Evolutionary conservation across 2,329 filamentous ascomycete genomes (phyloP), one percentile per base, ranked within the genome.

Genomic region (Aspergillus transmontanensis): DNA sequence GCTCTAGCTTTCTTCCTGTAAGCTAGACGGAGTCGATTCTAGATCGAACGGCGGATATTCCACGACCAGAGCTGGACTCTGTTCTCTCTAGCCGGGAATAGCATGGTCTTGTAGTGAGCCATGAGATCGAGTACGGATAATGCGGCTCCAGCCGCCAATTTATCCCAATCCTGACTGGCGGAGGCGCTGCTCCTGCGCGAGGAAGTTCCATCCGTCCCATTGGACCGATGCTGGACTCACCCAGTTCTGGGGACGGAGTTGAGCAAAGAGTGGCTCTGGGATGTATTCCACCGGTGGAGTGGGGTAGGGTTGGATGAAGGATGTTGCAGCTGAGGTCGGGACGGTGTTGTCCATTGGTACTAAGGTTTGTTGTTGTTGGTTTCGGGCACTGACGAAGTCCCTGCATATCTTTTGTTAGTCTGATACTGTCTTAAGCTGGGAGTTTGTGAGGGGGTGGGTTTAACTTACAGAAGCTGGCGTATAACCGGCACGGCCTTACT

Each of bases 401-500:
- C 72, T 75, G 12, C 9, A 43, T 32, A 4, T 30, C 9, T n/a
- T 23, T 7, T 51, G 41, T 69, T 64, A 64, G 64, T 56, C 21
- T 32, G 28, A 53, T n/a, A 10, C 7, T 50, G 28, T 16, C 14
- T 23, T 19, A 11, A n/a, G 21, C 19, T 19, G 36, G 9, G 2
- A 16, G 7, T 7, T 23, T 10, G 12, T 5, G n/a, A 19, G 16
- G 11, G 14, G 19, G 26, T 16, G 6, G 4, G 12, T 51, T 19
- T 36, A 70, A 69, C 72, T 55, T 69, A 78, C 75, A 77, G 70
- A 32, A 78, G 73, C 39, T 73, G 73, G 46, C 72, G 70, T 14
- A 79, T 67, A 28, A 78, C 69, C 1, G 72, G 75, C 0, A 76
- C 73, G 1, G 76, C 76, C 58, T 75, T 78, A 64, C 73, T 75